Evolutionary conservation across 169 alveolate species (phyloP).

Genomic region (Amoebophrya sp.): DNA sequence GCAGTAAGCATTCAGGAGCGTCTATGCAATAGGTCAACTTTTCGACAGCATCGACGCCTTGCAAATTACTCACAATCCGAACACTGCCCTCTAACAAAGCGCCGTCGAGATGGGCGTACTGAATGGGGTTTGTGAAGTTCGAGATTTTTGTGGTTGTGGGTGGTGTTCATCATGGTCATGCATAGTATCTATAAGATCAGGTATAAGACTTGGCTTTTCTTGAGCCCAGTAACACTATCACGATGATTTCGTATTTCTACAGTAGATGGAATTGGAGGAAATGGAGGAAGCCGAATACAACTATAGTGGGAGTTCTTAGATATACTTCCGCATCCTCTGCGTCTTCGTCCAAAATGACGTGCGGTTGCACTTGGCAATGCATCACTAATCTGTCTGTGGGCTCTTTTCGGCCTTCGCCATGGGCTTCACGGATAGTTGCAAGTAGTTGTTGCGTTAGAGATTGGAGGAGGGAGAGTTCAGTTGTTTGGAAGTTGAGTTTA

Average conservation of each 20-base stretch:
- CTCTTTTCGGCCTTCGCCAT: neutral
- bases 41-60: neutral
- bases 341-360: neutral
- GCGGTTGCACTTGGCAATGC: neutral
- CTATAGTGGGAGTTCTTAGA: too few species aligned
- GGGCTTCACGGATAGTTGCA: neutral
- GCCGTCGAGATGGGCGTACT: neutral
- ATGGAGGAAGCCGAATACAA: too few species aligned
- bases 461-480: too few species aligned
- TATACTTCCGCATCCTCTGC: neutral
- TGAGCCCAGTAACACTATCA: too few species aligned
- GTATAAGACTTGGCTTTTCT: too few species aligned
- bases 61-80: neutral
- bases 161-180: too few species aligned
- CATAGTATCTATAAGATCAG: too few species aligned
- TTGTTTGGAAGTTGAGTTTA: too few species aligned
- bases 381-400: neutral
- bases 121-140: neutral
- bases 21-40: neutral
- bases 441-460: neutral
- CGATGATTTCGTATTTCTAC: too few species aligned
- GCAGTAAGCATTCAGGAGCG: neutral
- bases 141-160: too few species aligned
- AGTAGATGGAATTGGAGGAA: too few species aligned
- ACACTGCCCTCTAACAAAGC: slow-evolving; percentile 3